Conservation (phyloP, 2,329 filamentous ascomycete genomes). For the Clonostachys solani region DNA sequence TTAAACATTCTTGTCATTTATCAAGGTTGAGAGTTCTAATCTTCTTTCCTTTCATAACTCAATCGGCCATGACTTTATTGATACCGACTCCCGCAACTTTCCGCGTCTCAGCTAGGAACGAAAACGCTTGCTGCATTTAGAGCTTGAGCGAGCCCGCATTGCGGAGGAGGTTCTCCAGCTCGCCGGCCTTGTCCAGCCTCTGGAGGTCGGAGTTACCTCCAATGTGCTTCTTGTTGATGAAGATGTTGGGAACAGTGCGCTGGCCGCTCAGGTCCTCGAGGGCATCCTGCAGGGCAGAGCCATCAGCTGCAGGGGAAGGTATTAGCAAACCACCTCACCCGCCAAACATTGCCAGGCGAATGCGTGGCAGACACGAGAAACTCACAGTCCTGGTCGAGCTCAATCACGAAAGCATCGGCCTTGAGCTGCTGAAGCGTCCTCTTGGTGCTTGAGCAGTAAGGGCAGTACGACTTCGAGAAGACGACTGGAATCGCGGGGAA, state of each 20-base stretch:
- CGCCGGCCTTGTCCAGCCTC: slow-evolving; percentile 41
- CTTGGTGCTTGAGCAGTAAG: slow-evolving; percentile 84
- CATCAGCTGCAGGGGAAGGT: slow-evolving; percentile 61
- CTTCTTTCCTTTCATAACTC: no score
- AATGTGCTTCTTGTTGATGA: slow-evolving; percentile 86
- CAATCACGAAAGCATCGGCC: slow-evolving; percentile 70
- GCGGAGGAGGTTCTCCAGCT: slow-evolving; percentile 34
- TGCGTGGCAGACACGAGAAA: slow-evolving; percentile 12
- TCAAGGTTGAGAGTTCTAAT: no score
- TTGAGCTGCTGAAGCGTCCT: slow-evolving; percentile 62
- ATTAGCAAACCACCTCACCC: not conserved
- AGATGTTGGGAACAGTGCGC: slow-evolving; percentile 92
- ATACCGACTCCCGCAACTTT: no score
- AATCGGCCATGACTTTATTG: no score
- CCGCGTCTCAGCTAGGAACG: no score
- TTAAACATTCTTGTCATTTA: no score
- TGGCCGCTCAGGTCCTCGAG: slow-evolving; percentile 78
- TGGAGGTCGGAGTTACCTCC: slow-evolving; percentile 91
- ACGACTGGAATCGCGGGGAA: slow-evolving; percentile 53
- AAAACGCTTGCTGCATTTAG: slow-evolving; percentile 26
- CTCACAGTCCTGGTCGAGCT: slow-evolving; percentile 82
- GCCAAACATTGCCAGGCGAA: not conserved
- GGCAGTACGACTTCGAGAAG: slow-evolving; percentile 97
- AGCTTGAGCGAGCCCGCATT: slow-evolving; percentile 30
- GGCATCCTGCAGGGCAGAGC: slow-evolving; percentile 75